A percentile compares a stretch with the other conserved stretches of the same genome.
These are phyloP conservation scores for Camellia lanceoleosa DNA, from an alignment of 148 eudicot species.

Conservation along the genomic window DNA sequence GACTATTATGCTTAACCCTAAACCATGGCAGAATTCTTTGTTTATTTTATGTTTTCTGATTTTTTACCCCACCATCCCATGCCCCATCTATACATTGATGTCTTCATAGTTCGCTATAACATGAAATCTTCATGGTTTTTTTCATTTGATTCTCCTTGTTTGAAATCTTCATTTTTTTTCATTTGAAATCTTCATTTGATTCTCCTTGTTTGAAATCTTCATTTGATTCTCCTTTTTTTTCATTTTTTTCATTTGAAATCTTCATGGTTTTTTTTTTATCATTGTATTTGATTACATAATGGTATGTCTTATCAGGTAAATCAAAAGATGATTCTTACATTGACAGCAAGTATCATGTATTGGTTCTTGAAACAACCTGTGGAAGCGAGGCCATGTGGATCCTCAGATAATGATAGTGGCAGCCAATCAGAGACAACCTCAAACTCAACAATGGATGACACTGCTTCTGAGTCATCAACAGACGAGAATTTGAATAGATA, in stretches of 20 bases:
- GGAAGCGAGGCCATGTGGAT: conserved; percentile 65
- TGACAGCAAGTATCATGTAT: conserved; percentile 95
- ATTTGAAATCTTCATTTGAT: no score
- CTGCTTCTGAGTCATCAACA: conserved; percentile 77
- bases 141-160: background rate
- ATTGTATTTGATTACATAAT: conserved; percentile 2
- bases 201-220: background rate
- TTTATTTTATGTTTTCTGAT: background rate
- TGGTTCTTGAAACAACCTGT: conserved; percentile 84
- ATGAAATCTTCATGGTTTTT: background rate
- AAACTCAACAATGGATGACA: conserved; percentile 76
- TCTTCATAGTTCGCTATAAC: background rate
- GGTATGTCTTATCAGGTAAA: conserved; percentile 60
- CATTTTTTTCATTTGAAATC: no score
- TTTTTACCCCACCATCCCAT: no score
- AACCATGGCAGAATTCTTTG: background rate
- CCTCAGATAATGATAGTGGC: conserved; percentile 87
- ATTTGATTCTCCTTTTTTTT: background rate
- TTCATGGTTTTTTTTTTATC: background rate
- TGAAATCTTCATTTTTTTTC: background rate
- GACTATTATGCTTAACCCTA: background rate
- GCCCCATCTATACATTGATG: no score
- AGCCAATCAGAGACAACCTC: conserved; percentile 75
- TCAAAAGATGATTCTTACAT: conserved; percentile 91
- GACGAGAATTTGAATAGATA: conserved; percentile 38